Base-by-base conservation (phyloP, 2,329 filamentous ascomycete genomes). In the Beauveria brongniartii region DNA sequence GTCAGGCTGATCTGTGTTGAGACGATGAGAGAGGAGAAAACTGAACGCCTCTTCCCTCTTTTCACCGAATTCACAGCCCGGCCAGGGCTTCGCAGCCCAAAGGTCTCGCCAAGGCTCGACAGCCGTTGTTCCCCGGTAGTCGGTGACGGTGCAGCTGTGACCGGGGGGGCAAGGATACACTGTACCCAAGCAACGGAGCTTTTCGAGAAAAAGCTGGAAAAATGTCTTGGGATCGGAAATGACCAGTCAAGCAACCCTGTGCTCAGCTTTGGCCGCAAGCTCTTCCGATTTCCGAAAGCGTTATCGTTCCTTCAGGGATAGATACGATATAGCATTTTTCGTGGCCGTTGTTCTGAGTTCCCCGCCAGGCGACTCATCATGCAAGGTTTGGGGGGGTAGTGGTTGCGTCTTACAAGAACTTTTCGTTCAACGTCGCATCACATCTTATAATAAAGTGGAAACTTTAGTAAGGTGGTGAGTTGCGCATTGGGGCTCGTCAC, bases 401-500 rank as follows among this genome's bases (percentile, higher is more conserved):
- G 40, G 57, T 47, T 60, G 58, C 58, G 58, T 51, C 58, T 61
- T 55, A 61, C 51, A 54, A 61, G 30, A 30, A 59, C n/a, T 9
- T 52, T 12, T 20, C 41, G 30, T 24, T 50, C 51, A 22, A 43
- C 20, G 50, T 50, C 22, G 51, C 51, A 55, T 48, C 30, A 37
- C 22, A 41, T 16, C 43, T 46, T 61, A 61, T 61, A 61, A 61
- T 61, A 61, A 61, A 61, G 58, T 55, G 58, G 58, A 55, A 41
- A 50, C 51, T 50, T 61, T 61, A 61, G 58, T 61, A 61, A 61
- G 50, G 43, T 50, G 30, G 43, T 61, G 58, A 61, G 41, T 55
- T 55, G 51, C 12, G 16, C 41, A 55, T 55, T 51, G 48, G 50
- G 22, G 30, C 24, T 43, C 20, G 28, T 46, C 37, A 12, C 58